phyloP scores from a whole-genome alignment of 73 alveolate species.

The Tetrahymena malaccensis region DNA sequence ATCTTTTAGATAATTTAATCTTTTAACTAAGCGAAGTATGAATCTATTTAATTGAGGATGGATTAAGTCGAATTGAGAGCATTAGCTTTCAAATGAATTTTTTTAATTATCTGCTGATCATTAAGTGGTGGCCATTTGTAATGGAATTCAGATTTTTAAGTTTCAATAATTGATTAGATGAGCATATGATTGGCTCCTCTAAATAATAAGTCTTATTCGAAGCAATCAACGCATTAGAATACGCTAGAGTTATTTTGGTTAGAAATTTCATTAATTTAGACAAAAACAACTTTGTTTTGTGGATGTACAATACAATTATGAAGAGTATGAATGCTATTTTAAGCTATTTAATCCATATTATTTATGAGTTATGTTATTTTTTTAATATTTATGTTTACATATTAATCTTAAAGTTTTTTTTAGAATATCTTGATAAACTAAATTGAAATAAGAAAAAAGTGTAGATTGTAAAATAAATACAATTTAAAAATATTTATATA shows the following conservation, averaged over 20 bases:
- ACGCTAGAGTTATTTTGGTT: not conserved
- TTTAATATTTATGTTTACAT: no score
- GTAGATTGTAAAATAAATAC: no score
- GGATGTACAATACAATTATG: not conserved
- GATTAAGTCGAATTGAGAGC: not conserved
- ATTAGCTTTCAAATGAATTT: not conserved
- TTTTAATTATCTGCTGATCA: not conserved
- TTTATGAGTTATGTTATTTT: no score
- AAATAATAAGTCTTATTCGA: not conserved
- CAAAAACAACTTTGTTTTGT: not conserved
- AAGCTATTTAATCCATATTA: not conserved
- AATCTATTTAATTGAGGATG: not conserved
- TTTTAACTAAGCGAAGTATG: not conserved
- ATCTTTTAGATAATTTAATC: no score
- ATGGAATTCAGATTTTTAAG: not conserved
- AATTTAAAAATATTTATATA: no score
- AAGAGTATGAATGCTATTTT: no score
- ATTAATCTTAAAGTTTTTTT: no score
- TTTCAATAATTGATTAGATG: not conserved
- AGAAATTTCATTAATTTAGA: not conserved
- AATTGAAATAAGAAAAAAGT: no score
- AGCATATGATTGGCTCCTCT: not conserved
- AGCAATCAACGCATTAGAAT: not conserved
- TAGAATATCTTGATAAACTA: no score
- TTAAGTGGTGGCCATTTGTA: not conserved